Conservation (phyloP, 2,329 filamentous ascomycete species). For the Paradendryphiella salina region DNA sequence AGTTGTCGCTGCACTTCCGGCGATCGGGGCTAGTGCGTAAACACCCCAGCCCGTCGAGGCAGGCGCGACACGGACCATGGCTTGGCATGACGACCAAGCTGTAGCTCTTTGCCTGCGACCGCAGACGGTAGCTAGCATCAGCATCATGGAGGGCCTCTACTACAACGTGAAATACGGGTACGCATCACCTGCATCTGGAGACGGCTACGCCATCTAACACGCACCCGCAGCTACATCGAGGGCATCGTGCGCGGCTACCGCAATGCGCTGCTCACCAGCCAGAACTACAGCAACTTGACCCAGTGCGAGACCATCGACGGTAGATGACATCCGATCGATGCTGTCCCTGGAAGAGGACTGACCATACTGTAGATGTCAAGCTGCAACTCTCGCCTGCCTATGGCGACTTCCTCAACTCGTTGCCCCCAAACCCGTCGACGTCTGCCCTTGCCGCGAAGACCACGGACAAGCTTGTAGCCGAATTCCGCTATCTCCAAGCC, state of each 20-base stretch:
- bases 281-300: slow-evolving; percentile 93
- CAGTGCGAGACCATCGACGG: slow-evolving; percentile 98
- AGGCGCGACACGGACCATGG: slow-evolving; percentile 18
- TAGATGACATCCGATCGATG: slow-evolving; percentile 48
- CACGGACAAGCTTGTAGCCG: slow-evolving; percentile 95
- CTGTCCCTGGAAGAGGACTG: slow-evolving; percentile 7
- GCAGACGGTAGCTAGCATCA: slow-evolving; percentile 22
- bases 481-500: slow-evolving; percentile 94
- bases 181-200: slow-evolving; percentile 30
- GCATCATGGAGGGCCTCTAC: slow-evolving; percentile 82
- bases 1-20: slow-evolving; percentile 19
- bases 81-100: slow-evolving; percentile 30
- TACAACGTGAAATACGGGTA: slow-evolving; percentile 96
- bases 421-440: slow-evolving; percentile 95
- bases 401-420: slow-evolving; percentile 90
- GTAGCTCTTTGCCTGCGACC: slow-evolving; percentile 22
- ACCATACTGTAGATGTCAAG: slow-evolving; percentile 82
- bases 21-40: slow-evolving; percentile 12
- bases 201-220: slow-evolving; percentile 18
- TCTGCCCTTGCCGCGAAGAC: slow-evolving; percentile 93
- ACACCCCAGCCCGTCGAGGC: slow-evolving; percentile 17
- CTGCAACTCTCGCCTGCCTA: slow-evolving; percentile 95
- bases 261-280: slow-evolving; percentile 84
- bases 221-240: slow-evolving; percentile 76
- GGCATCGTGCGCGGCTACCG: slow-evolving; percentile 96